Base-by-base conservation (phyloP, 768 basidiomycete genomes). In the Pulveroboletus sp. region DNA sequence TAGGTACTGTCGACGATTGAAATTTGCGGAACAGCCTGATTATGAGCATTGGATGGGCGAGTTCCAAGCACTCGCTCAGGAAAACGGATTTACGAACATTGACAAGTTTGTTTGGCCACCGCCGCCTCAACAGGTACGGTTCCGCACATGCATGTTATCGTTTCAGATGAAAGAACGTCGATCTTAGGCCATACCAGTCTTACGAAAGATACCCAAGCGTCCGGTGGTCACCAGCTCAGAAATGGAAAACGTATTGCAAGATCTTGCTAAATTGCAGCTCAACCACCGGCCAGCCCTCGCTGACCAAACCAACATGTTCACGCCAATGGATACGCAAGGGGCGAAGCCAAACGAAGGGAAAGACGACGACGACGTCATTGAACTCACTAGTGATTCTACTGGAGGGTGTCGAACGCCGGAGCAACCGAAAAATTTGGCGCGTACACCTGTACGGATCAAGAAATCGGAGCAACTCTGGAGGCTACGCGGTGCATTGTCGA, bases 31-130 rank as follows among this genome's bases (percentile, higher is more conserved):
- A 41, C 68, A 72, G 35, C 87, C 87, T 9, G 80, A 89, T 59
- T 90, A 90, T 51, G 71, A 64, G 2, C 62, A 62, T 10, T 90
- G 87, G 87, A 72, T 75, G 21, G 69, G 77, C n/a, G 77, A 78
- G 53, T 90, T 90, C 62, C 66, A 74, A 39, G 74, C 75, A 37
- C 75, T 90, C n/a, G 82, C 81, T 2, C 58, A 70, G 14, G 77
- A 83, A 14, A 67, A 74, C 35, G 88, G 86, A 11, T 87, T 78
- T 54, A 72, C 72, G 3, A 70, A 74, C 19, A 72, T 73, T 44
- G 79, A 85, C 23, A 76, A 72, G 23, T 86, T 90, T 56, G 70
- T 87, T 34, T 90, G 87, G 87, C 87, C 87, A 4, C 82, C 85
- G 11, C 77, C 76, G n/a, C 66, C 56, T 55, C 49, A 60, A 40